These are phyloP conservation scores for Melampsora larici-populina DNA, from an alignment of 1,284 basidiomycete genomes.

Conservation along the genomic window DNA sequence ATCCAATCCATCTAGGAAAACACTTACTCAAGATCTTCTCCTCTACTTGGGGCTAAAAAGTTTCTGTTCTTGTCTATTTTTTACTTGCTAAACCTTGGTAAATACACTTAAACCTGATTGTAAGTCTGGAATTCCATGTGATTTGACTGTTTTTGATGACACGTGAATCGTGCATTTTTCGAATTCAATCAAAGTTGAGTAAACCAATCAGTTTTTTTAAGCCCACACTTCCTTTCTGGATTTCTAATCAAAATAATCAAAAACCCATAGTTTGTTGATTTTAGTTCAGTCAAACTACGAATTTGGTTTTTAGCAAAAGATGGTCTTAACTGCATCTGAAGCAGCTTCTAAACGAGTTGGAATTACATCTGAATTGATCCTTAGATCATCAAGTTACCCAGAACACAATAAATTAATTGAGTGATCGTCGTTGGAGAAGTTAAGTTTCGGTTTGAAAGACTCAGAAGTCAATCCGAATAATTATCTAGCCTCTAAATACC, in stretches of 20 bases:
- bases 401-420: constrained; percentile 52
- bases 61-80: constrained; percentile 98
- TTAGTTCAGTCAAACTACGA: constrained; percentile 38
- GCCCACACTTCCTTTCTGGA: constrained; percentile 92
- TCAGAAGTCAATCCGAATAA: constrained; percentile 89
- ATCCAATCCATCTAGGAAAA: no score
- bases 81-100: constrained; percentile 77
- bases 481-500: constrained; percentile 71
- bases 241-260: constrained; percentile 60
- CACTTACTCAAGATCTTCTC: constrained; percentile 43
- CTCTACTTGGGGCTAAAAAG: constrained; percentile 53
- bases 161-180: constrained; percentile 34
- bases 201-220: constrained; percentile 56
- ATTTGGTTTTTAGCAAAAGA: constrained; percentile 90
- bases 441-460: constrained; percentile 20
- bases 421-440: neutral
- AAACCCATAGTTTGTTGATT: neutral
- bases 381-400: neutral
- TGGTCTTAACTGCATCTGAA: constrained; percentile 80
- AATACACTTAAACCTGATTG: constrained; percentile 51
- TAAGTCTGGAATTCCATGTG: constrained; percentile 13
- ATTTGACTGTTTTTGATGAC: constrained; percentile 27
- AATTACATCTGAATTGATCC: constrained; percentile 16
- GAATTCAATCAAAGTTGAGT: neutral
- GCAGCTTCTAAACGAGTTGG: constrained; percentile 71